Evolutionary conservation across 164 flowering plant species (phyloP), one percentile per base, ranked within the genome.

Genomic region (Nelumbo lutea): DNA sequence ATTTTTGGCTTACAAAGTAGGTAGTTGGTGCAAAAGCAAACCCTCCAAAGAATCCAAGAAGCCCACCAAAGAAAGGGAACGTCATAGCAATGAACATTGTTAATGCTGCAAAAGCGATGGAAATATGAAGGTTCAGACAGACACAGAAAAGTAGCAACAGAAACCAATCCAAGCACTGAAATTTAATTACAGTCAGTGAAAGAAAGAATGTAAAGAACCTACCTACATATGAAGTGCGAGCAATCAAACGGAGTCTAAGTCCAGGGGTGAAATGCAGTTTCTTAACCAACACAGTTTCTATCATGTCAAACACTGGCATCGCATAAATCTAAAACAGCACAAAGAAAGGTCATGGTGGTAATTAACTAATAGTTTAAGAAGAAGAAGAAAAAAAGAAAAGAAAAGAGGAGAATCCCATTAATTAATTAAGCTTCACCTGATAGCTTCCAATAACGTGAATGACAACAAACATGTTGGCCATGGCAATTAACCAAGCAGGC

Each of bases 31-130:
- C 87, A 59, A 89, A 87, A 67, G 84, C 90, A 65, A 89, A 89
- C 62, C 91, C 91, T 66, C 95, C 90, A 42, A 89, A 86, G 76
- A 89, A 89, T 38, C 87, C 72, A 9, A 89, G 87, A 56, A 89
- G 88, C 38, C 88, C 95, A 13, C 88, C 90, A 44, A 87, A 89
- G 85, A 90, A 90, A 40, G 91, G 93, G 77, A 90, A 84, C 2
- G 83, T 70, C 53, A 90, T 86, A 42, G 46, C 96, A 48, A 86
- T 41, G 62, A 88, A 84, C 88, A 85, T 82, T 9, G 90, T 86
- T 9, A 88, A 74, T 51, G 82, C 91, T 90, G 89, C 80, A 82
- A 10, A 3, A 27, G 11, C 53, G 27, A 27, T 27, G 27, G 27
- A 50, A 3, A 6, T 2, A 50, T 50, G 11, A 3, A 50, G 11